A percentile compares a stretch with the other conserved stretches of the same genome.
These are phyloP conservation scores for Xylaria sp. DNA, from an alignment of 2,329 filamentous ascomycete species.

Conservation along the genomic window DNA sequence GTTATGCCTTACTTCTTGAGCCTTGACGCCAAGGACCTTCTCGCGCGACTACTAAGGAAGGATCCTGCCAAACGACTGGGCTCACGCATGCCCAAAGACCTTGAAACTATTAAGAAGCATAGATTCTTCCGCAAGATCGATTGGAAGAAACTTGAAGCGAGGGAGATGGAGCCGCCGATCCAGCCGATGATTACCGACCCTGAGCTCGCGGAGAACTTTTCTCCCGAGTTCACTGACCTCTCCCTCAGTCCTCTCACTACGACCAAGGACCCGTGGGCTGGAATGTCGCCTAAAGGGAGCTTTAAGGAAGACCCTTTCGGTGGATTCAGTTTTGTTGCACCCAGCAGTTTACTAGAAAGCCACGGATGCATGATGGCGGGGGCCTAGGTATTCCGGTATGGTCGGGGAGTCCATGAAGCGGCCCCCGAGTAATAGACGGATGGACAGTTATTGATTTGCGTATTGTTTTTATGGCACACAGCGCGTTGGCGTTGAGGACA, in stretches of 20 bases:
- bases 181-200: constrained; percentile 94
- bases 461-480: neutral
- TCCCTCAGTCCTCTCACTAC: constrained; percentile 78
- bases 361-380: constrained; percentile 53
- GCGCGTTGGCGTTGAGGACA: constrained; percentile 9
- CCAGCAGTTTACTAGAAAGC: constrained; percentile 66
- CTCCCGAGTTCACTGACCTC: constrained; percentile 88
- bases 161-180: constrained; percentile 89
- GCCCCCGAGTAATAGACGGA: neutral
- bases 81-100: constrained; percentile 87
- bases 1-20: constrained; percentile 89
- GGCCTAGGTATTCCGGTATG: constrained; percentile 20
- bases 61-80: constrained; percentile 92
- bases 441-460: constrained; percentile 15
- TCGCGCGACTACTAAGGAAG: constrained; percentile 90
- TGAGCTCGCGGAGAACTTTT: constrained; percentile 96
- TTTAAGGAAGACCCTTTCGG: constrained; percentile 69
- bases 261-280: constrained; percentile 56
- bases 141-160: constrained; percentile 85
- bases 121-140: constrained; percentile 98
- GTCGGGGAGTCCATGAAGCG: neutral
- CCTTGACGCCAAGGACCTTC: constrained; percentile 91
- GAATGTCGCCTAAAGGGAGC: constrained; percentile 49
- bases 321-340: constrained; percentile 72
- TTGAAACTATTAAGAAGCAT: constrained; percentile 87